Conservation (phyloP, 768 basidiomycete genomes). For the Kwoniella botswanensis region DNA sequence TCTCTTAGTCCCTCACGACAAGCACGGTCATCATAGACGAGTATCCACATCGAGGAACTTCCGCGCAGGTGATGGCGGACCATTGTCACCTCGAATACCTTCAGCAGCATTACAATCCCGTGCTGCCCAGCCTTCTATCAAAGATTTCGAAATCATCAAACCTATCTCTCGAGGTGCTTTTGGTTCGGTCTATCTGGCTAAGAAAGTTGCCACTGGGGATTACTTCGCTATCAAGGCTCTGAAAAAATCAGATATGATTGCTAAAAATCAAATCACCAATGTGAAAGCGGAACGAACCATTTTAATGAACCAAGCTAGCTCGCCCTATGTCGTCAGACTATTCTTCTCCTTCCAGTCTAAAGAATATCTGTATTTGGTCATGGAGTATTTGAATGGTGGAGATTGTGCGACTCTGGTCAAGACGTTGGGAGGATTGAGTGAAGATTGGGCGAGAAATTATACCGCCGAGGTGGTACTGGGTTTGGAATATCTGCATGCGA, state of each 20-base stretch:
- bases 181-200: slow-evolving; percentile 95
- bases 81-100: slow-evolving; percentile 85
- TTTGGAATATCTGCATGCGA: slow-evolving; percentile 92
- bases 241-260: slow-evolving; percentile 99
- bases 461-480: slow-evolving; percentile 95
- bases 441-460: slow-evolving; percentile 96
- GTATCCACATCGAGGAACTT: slow-evolving; percentile 37
- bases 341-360: slow-evolving; percentile 99
- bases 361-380: slow-evolving; percentile 96
- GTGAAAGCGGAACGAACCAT: slow-evolving; percentile 99
- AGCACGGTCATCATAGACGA: slow-evolving; percentile 40
- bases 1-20: slow-evolving; percentile 30
- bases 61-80: slow-evolving; percentile 58
- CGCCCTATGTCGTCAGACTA: slow-evolving; percentile 95
- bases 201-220: slow-evolving; percentile 97
- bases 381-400: slow-evolving; percentile 99
- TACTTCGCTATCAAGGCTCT: slow-evolving; percentile 99
- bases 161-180: slow-evolving; percentile 99
- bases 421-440: slow-evolving; percentile 83
- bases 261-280: slow-evolving; percentile 99
- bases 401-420: slow-evolving; percentile 98
- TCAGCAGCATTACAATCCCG: slow-evolving; percentile 77
- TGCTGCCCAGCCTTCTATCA: slow-evolving; percentile 87
- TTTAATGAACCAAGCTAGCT: slow-evolving; percentile 98
- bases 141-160: slow-evolving; percentile 99